A percentile compares a stretch with the other conserved stretches of the same genome.
Evolutionary conservation across 208 protist genomes (phyloP).

Genomic region (Trypanosomatidae sp.): DNA sequence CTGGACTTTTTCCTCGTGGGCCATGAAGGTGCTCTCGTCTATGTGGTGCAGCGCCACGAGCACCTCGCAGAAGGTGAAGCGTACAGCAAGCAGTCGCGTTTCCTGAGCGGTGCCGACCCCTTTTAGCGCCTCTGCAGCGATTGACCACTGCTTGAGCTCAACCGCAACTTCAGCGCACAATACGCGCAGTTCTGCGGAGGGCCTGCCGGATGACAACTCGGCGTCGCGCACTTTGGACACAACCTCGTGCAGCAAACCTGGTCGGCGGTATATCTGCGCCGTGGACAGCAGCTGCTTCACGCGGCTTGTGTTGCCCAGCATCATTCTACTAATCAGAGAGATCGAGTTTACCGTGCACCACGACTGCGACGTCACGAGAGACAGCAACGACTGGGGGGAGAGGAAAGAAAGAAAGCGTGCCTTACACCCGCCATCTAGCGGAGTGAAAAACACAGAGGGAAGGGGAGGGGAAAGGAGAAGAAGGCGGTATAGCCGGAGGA

Average conservation of each 20-base stretch:
- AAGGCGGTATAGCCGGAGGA: no score
- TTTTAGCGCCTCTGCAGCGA: slow-evolving; percentile 46
- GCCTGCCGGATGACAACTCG: slow-evolving; percentile 6
- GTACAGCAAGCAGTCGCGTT: slow-evolving; percentile 50
- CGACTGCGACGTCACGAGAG: not conserved
- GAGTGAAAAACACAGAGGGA: not conserved
- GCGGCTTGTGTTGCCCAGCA: slow-evolving; percentile 17
- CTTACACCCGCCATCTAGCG: no score
- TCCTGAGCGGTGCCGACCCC: slow-evolving; percentile 20
- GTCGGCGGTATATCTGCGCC: slow-evolving; percentile 21
- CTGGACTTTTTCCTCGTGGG: slow-evolving; percentile 43
- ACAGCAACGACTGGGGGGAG: not conserved
- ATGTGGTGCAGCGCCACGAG: slow-evolving; percentile 50
- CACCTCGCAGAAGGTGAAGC: slow-evolving; percentile 64
- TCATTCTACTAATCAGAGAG: not conserved
- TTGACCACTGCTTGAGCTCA: slow-evolving; percentile 52
- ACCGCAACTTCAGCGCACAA: slow-evolving; percentile 79
- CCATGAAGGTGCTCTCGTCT: slow-evolving; percentile 14
- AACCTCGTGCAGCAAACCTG: slow-evolving; percentile 21
- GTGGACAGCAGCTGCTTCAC: slow-evolving; percentile 31
- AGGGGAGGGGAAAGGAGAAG: not conserved
- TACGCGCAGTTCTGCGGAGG: slow-evolving; percentile 59
- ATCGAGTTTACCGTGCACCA: not conserved
- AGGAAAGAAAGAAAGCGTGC: not conserved
- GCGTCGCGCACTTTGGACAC: slow-evolving; percentile 17